Evolutionary conservation across 2,329 filamentous ascomycete genomes (phyloP), one percentile per base, ranked within the genome.

Genomic region (Fonsecaea multimorphosa): DNA sequence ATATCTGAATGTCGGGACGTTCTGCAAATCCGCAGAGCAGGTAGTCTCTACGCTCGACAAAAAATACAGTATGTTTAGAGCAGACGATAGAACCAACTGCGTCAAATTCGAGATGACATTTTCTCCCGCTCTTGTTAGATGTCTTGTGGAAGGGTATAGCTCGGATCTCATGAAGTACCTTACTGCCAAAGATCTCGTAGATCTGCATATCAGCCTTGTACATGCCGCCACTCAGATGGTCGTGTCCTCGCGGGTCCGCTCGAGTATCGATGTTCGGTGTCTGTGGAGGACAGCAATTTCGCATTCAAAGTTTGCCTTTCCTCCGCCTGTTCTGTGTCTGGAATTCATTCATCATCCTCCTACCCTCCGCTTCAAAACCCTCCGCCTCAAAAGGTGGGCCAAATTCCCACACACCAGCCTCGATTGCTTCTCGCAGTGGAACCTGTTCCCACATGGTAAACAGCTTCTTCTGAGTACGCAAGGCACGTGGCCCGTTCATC

Each of bases 381-480:
- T 36, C 24, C 14, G 46, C 62, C 51, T 64, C 62, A 44, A 64
- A 64, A 34, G 62, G 57, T 22, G n/a, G 27, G 49, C 62, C 74
- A 60, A 74, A 75, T 16, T 72, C 72, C 63, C 68, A 62, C 11
- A 75, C 63, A 1, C 73, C 72, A 0, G 69, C 71, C 44, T 67
- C 61, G 52, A 73, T 73, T 1, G 66, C 71, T 32, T 65, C 49
- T 8, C 73, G 66, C 32, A 72, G 11, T 4, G 56, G 46, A 5
- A 64, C 60, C 36, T 51, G 27, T 49, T 63, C 60, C 60, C 60
- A 63, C 36, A 63, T 38, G 11, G 34, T n/a, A 57, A 74, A 75
- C 22, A 75, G 62, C 51, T 65, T 63, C 67, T 79, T 78, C 69
- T 79, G 77, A 27, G 63, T 72, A 6, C 72, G 68, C 36, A 78